These are phyloP conservation scores for Kwoniella dejecticola DNA, from an alignment of 768 basidiomycete species.

Conservation along the genomic window DNA sequence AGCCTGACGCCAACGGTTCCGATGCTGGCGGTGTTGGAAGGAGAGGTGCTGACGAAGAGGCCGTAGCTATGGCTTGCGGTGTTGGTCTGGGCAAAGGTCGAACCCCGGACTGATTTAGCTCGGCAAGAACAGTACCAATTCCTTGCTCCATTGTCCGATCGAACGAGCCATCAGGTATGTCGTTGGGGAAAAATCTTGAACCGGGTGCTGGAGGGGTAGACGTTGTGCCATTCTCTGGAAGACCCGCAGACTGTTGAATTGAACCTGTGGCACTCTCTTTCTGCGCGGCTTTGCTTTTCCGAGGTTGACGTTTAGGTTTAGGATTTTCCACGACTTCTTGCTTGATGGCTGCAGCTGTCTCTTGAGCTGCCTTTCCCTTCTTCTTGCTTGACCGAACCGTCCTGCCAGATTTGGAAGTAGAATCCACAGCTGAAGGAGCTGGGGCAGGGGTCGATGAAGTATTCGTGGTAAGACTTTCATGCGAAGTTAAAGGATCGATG, in stretches of 20 bases:
- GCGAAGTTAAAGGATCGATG: too few relatives aligned
- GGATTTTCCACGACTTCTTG: conserved; percentile 4
- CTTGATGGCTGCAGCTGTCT: too few relatives aligned
- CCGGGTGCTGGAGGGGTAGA: background rate
- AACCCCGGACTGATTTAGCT: conserved; percentile 6
- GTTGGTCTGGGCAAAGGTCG: background rate
- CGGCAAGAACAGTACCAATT: conserved; percentile 11
- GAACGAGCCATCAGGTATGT: background rate
- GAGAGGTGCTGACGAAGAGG: too few relatives aligned
- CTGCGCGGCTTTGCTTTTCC: background rate
- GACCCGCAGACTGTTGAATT: background rate
- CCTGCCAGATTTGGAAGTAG: too few relatives aligned
- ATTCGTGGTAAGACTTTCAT: too few relatives aligned
- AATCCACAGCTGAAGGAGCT: too few relatives aligned
- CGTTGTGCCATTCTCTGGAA: too few relatives aligned
- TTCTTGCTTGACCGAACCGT: too few relatives aligned
- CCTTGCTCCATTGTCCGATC: conserved; percentile 12
- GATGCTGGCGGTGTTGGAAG: background rate
- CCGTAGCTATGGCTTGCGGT: background rate
- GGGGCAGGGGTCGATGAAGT: too few relatives aligned
- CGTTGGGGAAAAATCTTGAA: conserved; percentile 1
- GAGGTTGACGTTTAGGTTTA: background rate
- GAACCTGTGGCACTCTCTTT: background rate
- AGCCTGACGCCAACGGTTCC: too few relatives aligned
- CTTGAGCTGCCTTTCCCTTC: too few relatives aligned